Evolutionary conservation across 129 eudicot species (phyloP).

Genomic region (Tagetes patula): DNA sequence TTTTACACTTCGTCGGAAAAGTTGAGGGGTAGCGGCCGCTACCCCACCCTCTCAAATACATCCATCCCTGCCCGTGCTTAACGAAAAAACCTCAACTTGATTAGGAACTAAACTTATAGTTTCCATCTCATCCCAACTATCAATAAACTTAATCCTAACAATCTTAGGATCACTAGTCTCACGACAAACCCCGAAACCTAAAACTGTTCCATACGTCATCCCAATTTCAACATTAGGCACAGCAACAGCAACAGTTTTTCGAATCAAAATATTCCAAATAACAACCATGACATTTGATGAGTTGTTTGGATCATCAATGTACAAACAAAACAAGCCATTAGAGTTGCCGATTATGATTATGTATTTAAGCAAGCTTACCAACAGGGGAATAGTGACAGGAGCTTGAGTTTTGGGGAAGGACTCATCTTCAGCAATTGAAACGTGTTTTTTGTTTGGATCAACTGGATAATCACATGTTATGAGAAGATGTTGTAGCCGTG

Average conservation of each 20-base stretch:
- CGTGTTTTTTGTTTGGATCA: too few relatives aligned
- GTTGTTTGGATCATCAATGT: too few relatives aligned
- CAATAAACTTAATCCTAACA: too few relatives aligned
- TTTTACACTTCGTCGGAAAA: too few relatives aligned
- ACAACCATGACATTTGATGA: not conserved
- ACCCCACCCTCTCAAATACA: too few relatives aligned
- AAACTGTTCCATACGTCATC: too few relatives aligned
- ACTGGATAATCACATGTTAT: not conserved
- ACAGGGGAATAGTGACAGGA: not conserved
- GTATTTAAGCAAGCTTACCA: too few relatives aligned
- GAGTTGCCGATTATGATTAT: not conserved
- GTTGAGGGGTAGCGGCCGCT: too few relatives aligned
- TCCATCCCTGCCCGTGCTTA: not conserved
- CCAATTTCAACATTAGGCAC: not conserved
- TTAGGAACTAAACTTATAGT: not conserved
- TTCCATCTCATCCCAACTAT: not conserved
- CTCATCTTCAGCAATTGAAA: not conserved
- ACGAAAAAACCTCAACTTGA: not conserved
- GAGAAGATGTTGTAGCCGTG: not conserved
- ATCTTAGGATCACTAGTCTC: too few relatives aligned
- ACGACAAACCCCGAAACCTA: too few relatives aligned
- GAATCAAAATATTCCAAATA: slow-evolving; percentile 12
- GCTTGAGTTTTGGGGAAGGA: not conserved
- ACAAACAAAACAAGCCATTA: slow-evolving; percentile 9
- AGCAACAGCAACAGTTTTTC: not conserved